Percentiles rank a stretch among this genome's conserved stretches.
Evolutionary conservation across 208 protist species (phyloP).

Genomic region (Trichomonas tenax): DNA sequence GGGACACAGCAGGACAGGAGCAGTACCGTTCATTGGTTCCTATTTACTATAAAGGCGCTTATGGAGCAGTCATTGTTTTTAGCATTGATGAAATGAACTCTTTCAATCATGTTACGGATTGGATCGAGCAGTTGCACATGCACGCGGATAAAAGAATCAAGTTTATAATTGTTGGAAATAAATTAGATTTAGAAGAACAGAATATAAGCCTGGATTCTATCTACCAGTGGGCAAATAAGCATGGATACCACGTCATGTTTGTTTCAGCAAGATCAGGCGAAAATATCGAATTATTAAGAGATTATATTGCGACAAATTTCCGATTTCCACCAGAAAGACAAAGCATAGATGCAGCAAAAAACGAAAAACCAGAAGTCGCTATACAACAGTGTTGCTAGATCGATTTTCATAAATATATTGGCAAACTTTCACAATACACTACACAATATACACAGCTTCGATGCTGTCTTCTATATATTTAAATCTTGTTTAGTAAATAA

Average conservation of each 20-base stretch:
- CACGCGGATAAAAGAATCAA: background rate
- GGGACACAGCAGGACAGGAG: slow-evolving; percentile 4
- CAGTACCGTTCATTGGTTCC: background rate
- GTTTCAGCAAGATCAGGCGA: background rate
- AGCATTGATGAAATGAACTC: background rate
- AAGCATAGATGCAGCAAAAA: no score
- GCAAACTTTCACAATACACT: no score
- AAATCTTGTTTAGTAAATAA: no score
- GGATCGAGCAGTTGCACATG: background rate
- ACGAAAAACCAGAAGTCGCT: no score
- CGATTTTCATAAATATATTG: no score
- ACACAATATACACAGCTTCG: no score
- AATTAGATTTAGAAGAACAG: background rate
- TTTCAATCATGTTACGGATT: background rate
- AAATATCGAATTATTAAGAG: background rate
- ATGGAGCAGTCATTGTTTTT: background rate
- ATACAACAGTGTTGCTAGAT: no score
- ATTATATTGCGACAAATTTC: background rate
- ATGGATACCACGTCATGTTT: background rate
- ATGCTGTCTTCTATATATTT: no score
- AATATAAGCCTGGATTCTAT: background rate
- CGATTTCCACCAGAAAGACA: no score
- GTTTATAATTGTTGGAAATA: background rate
- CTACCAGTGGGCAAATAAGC: background rate
- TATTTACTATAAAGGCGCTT: background rate